phyloP scores from a whole-genome alignment of 306 rosid species.

The Acacia acuminata region DNA sequence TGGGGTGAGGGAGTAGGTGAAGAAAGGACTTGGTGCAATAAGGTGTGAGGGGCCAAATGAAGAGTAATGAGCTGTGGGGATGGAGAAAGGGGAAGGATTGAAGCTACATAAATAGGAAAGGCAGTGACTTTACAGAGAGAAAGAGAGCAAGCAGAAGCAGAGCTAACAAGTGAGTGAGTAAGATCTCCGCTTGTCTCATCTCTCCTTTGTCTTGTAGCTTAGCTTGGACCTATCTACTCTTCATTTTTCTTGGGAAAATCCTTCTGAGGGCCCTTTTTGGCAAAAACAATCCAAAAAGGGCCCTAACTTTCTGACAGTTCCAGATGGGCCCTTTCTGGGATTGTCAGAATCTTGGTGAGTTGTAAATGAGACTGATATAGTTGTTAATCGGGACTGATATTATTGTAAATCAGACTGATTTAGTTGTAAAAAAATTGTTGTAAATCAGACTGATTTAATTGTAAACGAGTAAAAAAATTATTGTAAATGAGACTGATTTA shows the following conservation, averaged over 20 bases:
- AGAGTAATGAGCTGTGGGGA: background rate
- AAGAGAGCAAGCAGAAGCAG: background rate
- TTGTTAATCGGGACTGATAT: no score
- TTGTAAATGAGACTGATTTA: no score
- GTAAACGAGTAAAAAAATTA: no score
- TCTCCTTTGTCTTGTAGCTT: background rate
- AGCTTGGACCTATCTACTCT: background rate
- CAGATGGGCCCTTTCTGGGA: no score
- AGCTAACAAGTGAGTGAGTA: background rate
- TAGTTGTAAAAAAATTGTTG: no score
- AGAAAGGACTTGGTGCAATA: background rate
- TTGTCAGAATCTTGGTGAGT: no score
- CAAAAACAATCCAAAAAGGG: no score
- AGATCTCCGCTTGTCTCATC: background rate
- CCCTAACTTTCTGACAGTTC: no score
- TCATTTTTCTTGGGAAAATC: background rate
- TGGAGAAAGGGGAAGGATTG: background rate
- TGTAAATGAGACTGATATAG: no score
- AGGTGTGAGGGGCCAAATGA: background rate
- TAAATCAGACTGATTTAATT: no score
- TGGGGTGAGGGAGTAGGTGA: background rate
- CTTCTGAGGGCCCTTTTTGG: no score
- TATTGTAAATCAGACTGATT: no score
- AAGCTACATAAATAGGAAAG: background rate
- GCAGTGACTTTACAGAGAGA: background rate